These are phyloP conservation scores for Phylloporus rhodoxanthus DNA, from an alignment of 768 basidiomycete genomes.

Conservation along the genomic window DNA sequence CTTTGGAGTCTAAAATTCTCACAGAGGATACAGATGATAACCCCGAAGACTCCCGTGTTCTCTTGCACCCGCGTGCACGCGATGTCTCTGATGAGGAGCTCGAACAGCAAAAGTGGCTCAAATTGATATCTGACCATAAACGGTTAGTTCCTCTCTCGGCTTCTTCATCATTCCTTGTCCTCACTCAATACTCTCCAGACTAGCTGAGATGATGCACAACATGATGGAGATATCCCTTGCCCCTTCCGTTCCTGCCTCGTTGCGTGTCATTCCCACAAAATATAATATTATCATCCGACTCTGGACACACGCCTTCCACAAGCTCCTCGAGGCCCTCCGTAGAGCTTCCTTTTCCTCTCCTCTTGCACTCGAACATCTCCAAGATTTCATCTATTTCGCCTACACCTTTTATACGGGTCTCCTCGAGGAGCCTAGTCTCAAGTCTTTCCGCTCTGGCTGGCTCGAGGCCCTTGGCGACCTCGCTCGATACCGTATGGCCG, in stretches of 20 bases:
- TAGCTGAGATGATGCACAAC: slow-evolving; percentile 87
- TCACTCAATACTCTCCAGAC: slow-evolving; percentile 40
- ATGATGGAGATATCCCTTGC: slow-evolving; percentile 81
- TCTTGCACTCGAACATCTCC: slow-evolving; percentile 81
- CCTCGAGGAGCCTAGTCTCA: slow-evolving; percentile 72
- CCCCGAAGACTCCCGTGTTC: slow-evolving; percentile 34
- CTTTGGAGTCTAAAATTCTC: slow-evolving; percentile 71
- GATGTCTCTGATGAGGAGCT: slow-evolving; percentile 45
- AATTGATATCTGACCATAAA: slow-evolving; percentile 75
- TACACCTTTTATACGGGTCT: slow-evolving; percentile 92
- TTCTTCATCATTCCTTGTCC: not conserved
- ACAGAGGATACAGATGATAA: slow-evolving; percentile 55
- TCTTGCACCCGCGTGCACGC: slow-evolving; percentile 31
- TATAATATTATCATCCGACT: slow-evolving; percentile 94
- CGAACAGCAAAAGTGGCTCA: slow-evolving; percentile 73
- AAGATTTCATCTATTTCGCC: slow-evolving; percentile 92
- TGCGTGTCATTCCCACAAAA: slow-evolving; percentile 84
- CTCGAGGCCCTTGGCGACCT: slow-evolving; percentile 96
- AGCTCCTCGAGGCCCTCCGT: slow-evolving; percentile 84
- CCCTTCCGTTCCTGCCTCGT: slow-evolving; percentile 79
- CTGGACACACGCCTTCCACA: slow-evolving; percentile 90
- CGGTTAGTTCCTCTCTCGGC: slow-evolving; percentile 45
- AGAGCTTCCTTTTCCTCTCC: slow-evolving; percentile 65
- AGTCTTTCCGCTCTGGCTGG: slow-evolving; percentile 75
- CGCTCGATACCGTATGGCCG: slow-evolving; percentile 90